Conservation (phyloP, 2,329 filamentous ascomycete species). For the Fusarium papillatum region DNA sequence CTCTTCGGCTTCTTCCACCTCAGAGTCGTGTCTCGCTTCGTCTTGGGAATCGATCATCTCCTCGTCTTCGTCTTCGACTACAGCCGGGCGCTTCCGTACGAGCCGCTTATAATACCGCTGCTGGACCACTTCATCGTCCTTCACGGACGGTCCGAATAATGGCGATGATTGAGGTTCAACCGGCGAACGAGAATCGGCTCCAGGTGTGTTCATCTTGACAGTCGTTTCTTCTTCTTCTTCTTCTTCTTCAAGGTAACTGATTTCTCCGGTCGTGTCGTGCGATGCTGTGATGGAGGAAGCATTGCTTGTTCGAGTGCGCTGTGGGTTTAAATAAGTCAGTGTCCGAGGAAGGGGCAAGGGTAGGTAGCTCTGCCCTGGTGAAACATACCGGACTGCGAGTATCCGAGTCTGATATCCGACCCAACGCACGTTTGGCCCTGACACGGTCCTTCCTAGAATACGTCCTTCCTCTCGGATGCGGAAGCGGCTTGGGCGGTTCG, state of each 20-base stretch:
- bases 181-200: background rate
- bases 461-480: constrained; percentile 16
- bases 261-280: constrained; percentile 18
- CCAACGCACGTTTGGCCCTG: constrained; percentile 24
- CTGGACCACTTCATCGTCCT: background rate
- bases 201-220: constrained; percentile 17
- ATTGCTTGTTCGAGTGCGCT: constrained; percentile 32
- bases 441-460: constrained; percentile 32
- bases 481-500: constrained; percentile 27
- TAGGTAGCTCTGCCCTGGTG: background rate
- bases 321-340: constrained; percentile 7
- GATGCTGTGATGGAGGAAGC: constrained; percentile 16
- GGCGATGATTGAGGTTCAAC: background rate
- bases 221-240: constrained; percentile 1
- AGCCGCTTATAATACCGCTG: background rate
- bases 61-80: background rate
- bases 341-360: background rate
- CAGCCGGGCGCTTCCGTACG: background rate
- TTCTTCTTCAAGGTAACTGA: constrained; percentile 4
- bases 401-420: constrained; percentile 20
- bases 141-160: background rate
- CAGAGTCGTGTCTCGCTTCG: background rate
- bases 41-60: background rate
- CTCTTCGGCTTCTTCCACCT: constrained; percentile 1
- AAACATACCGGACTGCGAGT: constrained; percentile 35